Evolutionary conservation across 371 early-diverging fungal genomes (phyloP), one percentile per base, ranked within the genome.

Genomic region (Mucor plumbeus): DNA sequence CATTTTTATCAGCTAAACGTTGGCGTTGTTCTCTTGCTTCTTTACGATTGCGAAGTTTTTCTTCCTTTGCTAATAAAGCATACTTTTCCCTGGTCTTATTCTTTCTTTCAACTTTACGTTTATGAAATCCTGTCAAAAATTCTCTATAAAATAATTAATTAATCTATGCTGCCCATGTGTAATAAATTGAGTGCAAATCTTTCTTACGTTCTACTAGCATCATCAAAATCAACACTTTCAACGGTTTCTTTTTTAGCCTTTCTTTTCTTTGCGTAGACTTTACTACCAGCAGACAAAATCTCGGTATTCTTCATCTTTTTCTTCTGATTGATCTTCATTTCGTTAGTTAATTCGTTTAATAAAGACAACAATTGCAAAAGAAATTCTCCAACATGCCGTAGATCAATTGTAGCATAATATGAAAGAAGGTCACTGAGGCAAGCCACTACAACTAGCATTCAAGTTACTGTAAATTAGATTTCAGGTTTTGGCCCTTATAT

Each of bases 101-200:
- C 62, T 88, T 88, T 61, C 89, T 79, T 69, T 90, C 90, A 7
- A 87, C 77, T 56, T 94, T 94, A 41, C 94, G 88, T 70, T 91
- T 92, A 67, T 89, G 90, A 72, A 94, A 94, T n/a, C 94, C 93
- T 31, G 92, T 92, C 62, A 92, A 76, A 61, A 85, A 93, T 36
- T 91, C 89, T 15, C 90, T 88, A 33, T 17, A 54, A 61, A 10
- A 38, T 34, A 31, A 17, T 31, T 36, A 17, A 39, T 7, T 7
- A 14, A 41, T 39, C 57, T 57, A 48, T 17, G 34, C 19, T 54
- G 34, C 14, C 26, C 19, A 9, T 4, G 4, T 47, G 17, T 10
- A 26, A 26, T 26, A 10, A 8, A 47, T 47, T 47, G 15, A 4
- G n/a, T 17, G 10, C 26, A 26, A 26, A 26, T 26, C 1, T 26